phyloP scores from a whole-genome alignment of 2,329 filamentous ascomycete species.

The Periglandula ipomoeae region DNA sequence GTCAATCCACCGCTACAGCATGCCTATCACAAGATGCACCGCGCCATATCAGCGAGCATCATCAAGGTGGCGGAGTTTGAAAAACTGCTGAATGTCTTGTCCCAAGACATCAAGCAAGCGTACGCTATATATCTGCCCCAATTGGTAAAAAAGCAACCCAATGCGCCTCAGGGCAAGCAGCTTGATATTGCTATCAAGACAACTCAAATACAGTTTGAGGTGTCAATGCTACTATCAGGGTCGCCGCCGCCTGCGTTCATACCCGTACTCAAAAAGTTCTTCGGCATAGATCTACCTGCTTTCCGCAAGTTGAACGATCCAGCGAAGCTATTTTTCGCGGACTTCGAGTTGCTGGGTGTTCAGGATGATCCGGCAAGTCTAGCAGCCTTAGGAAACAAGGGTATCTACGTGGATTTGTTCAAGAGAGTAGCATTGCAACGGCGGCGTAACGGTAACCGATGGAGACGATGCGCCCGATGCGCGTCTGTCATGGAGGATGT shows the following conservation, averaged over 20 bases:
- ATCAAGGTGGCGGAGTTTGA: slow-evolving; percentile 55
- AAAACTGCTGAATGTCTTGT: slow-evolving; percentile 43
- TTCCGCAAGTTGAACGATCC: slow-evolving; percentile 54
- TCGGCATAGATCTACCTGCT: slow-evolving; percentile 47
- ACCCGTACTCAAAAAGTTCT: slow-evolving; percentile 54
- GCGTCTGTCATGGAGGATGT: slow-evolving; percentile 58
- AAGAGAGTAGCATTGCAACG: slow-evolving; percentile 43
- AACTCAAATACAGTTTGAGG: slow-evolving; percentile 40
- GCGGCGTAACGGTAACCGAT: slow-evolving; percentile 16
- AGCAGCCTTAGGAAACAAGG: slow-evolving; percentile 25
- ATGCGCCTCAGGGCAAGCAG: slow-evolving; percentile 33
- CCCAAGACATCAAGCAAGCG: slow-evolving; percentile 38
- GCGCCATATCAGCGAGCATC: slow-evolving; percentile 38
- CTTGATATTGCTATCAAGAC: slow-evolving; percentile 35
- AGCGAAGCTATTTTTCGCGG: slow-evolving; percentile 61
- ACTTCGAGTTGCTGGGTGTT: slow-evolving; percentile 61
- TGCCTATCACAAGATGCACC: slow-evolving; percentile 45
- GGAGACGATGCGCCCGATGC: slow-evolving; percentile 44
- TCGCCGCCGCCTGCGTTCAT: slow-evolving; percentile 38
- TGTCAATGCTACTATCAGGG: slow-evolving; percentile 40
- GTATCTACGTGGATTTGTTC: slow-evolving; percentile 45
- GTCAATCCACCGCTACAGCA: slow-evolving; percentile 46
- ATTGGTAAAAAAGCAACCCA: slow-evolving; percentile 36
- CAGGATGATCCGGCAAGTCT: slow-evolving; percentile 46
- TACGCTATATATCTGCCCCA: slow-evolving; percentile 38